Evolutionary conservation across 2,329 filamentous ascomycete species (phyloP), one percentile per base, ranked within the genome.

Genomic region (Apiospora rasikravindrae): DNA sequence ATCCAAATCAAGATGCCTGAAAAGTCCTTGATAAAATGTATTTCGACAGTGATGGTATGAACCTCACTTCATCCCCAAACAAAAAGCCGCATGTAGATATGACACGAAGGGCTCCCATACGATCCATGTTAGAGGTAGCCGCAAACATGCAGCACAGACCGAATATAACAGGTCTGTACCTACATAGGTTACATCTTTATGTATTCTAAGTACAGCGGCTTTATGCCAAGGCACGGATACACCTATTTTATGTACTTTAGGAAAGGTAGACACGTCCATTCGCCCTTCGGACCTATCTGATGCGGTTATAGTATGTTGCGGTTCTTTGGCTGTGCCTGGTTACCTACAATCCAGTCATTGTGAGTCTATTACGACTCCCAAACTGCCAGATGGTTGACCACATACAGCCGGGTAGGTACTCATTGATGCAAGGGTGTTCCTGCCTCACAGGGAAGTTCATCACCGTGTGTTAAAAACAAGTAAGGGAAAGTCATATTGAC

Each of bases 401-500:
- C 57, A 64, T 64, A 10, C 57, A 64, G n/a, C 29, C n/a, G 19
- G 24, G 45, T n/a, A 49, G 57, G 53, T 61, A 61, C 53, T 64
- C 22, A 64, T 37, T 4, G 57, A 64, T 64, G 57, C 57, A 40
- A 64, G 57, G 33, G 33, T 13, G 8, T n/a, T 64, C 57, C 57
- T 64, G 57, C 57, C 57, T 40, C 57, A 64, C 24, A 22, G 19
- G 53, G 29, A 64, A 64, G 29, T 40, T 16, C 40, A 19, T 24
- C 22, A 10, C 29, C 53, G 33, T 33, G 29, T 61, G n/a, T n/a
- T n/a, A 4, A 26, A 61, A 61, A 33, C 29, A 61, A 33, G 53
- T 26, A 61, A 22, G 53, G 51, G 53, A 11, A 64, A 40, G 57
- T 64, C 57, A 64, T 64, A 24, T 64, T 64, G 57, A 40, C 57